phyloP scores from a whole-genome alignment of 352 stramenopile genomes.

The Pythium myriotylum region DNA sequence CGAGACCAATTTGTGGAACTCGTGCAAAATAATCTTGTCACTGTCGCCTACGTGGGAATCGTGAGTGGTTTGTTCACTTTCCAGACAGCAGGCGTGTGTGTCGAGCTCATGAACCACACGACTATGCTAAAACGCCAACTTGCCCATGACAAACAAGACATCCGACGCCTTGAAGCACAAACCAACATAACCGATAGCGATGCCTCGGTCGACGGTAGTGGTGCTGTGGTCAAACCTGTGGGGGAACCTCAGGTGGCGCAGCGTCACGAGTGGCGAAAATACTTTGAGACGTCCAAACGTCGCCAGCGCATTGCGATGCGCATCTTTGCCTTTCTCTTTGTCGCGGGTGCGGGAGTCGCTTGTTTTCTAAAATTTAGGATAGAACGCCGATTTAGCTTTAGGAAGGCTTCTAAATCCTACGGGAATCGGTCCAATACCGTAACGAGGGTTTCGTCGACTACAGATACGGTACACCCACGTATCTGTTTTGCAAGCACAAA shows the following conservation, averaged over 20 bases:
- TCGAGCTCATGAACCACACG: conserved; percentile 56
- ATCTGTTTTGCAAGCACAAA: too few species aligned
- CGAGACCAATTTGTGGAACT: conserved; percentile 59
- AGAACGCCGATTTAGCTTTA: too few species aligned
- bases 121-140: conserved; percentile 60
- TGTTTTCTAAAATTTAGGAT: too few species aligned
- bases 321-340: conserved; percentile 43
- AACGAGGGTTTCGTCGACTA: too few species aligned
- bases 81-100: conserved; percentile 46
- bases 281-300: conserved; percentile 66
- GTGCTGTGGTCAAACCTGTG: neutral
- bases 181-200: conserved; percentile 15
- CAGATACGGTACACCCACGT: too few species aligned
- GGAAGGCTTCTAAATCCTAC: too few species aligned
- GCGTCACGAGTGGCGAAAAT: conserved; percentile 47
- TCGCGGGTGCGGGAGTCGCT: too few species aligned
- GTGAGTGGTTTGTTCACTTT: conserved; percentile 66
- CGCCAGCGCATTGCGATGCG: conserved; percentile 69
- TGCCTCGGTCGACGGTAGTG: neutral
- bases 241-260: conserved; percentile 17
- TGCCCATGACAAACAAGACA: conserved; percentile 51
- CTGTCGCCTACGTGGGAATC: conserved; percentile 57
- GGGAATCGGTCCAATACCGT: too few species aligned
- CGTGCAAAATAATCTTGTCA: conserved; percentile 59
- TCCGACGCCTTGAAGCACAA: conserved; percentile 33